Evolutionary conservation across 192 early-diverging fungal genomes (phyloP).

Genomic region (Coemansia sp.): DNA sequence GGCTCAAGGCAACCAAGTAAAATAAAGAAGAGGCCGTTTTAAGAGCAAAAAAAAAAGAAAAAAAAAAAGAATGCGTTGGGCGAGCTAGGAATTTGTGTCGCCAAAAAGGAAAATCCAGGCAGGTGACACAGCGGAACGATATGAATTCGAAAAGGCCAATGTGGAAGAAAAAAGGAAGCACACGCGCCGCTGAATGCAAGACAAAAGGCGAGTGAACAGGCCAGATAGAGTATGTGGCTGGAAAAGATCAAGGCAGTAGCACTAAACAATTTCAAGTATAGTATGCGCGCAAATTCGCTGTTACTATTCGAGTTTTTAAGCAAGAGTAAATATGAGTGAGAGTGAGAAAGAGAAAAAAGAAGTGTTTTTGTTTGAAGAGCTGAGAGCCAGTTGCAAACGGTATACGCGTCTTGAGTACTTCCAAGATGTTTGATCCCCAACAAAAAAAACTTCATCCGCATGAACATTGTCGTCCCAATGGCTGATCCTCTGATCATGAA

Average conservation of each 20-base stretch:
- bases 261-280: background rate
- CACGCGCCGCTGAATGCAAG: constrained; percentile 13
- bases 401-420: constrained; percentile 1
- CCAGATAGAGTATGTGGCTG: constrained; percentile 1
- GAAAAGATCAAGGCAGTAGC: constrained; percentile 3
- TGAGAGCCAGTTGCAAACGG: background rate
- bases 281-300: constrained; percentile 1
- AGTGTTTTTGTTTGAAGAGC: background rate
- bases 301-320: background rate
- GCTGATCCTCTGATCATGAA: background rate
- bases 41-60: background rate
- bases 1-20: background rate
- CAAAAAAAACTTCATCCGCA: background rate
- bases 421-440: background rate
- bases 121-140: background rate
- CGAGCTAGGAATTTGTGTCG: background rate
- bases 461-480: background rate
- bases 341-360: constrained; percentile 6
- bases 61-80: background rate
- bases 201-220: background rate
- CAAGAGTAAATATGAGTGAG: constrained; percentile 4
- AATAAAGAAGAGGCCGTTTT: background rate
- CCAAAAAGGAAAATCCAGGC: background rate
- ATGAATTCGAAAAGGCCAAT: constrained; percentile 3
- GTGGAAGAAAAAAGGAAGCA: background rate